Evolutionary conservation across 2,329 filamentous ascomycete genomes (phyloP), one percentile per base, ranked within the genome.

Genomic region (Penicillium sp.): DNA sequence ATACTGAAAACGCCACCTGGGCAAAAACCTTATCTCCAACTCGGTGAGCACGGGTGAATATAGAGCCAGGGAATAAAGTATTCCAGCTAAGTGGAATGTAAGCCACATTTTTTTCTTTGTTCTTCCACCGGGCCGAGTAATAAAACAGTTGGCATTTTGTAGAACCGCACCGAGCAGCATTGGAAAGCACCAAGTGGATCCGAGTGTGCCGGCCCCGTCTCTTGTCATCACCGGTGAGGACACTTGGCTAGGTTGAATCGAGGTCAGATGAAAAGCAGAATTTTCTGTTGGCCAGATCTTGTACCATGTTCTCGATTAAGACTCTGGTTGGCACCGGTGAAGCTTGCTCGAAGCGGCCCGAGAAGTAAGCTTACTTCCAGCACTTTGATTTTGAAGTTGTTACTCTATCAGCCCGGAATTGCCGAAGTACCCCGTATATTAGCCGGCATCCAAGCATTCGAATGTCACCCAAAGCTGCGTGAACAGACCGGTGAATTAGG

Each of bases 251-350:
- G 48, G 19, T 35, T 22, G 37, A 42, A 24, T 22, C 35, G 14
- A 14, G 21, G 48, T 49, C 48, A 49, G 48, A 49, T 39, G 48
- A 39, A 49, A 22, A 39, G 48, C 48, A 49, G 48, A 49, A 22
- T 49, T 49, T 49, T 49, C 19, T 37, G 29, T 49, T 42, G 33
- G 48, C 31, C 22, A 33, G n/a, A 33, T 48, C 26, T 3, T 48
- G 14, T 31, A 19, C 45, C n/a, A 48, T 33, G 26, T 27, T 42
- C 13, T 21, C 19, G 19, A 8, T 5, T 13, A 21, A 21, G n/a
- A 21, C 19, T 42, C 37, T 42, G 13, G 39, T 64, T 64, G 29
- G 76, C 77, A 1, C 78, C 77, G 0, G 56, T 79, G 6, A 76
- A 79, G 61, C 19, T 42, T 21, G 19, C 37, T 21, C n/a, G 26